A percentile compares a stretch with the other conserved stretches of the same genome.
phyloP scores from a whole-genome alignment of 1,139 yeast genomes.

The Petasospora rhodanensis region DNA sequence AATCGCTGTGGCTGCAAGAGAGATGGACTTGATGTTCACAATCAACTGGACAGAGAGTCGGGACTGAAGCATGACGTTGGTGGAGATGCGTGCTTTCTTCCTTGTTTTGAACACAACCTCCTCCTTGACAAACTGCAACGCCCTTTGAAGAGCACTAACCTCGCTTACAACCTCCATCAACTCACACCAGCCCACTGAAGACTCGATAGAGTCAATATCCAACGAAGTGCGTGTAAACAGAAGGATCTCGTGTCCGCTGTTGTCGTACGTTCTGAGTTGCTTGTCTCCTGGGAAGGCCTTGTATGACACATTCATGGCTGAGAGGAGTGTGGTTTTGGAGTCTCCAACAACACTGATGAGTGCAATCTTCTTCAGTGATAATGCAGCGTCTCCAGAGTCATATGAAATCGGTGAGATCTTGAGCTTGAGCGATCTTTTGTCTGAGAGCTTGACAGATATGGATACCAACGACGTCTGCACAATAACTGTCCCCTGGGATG shows the following conservation, averaged over 20 bases:
- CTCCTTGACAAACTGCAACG: constrained; percentile 9
- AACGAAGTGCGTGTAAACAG: constrained; percentile 13
- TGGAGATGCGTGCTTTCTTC: constrained; percentile 21
- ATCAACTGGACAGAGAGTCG: constrained; percentile 23
- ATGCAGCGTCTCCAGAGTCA: constrained; percentile 10
- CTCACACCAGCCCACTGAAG: constrained; percentile 12
- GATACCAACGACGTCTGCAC: constrained; percentile 22
- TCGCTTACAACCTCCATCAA: constrained; percentile 11
- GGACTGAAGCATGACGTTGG: constrained; percentile 25
- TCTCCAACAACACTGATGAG: constrained; percentile 4
- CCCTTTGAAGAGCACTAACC: constrained; percentile 1
- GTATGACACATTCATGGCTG: constrained; percentile 7
- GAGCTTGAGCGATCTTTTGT: constrained; percentile 1
- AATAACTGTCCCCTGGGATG: constrained; percentile 5
- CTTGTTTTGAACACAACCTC: constrained; percentile 20
- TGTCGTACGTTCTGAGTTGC: constrained; percentile 22
- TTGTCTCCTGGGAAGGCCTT: constrained; percentile 13
- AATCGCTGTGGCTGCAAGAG: constrained; percentile 29
- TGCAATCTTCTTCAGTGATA: constrained; percentile 12
- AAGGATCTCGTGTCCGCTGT: constrained; percentile 21
- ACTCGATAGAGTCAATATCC: constrained; percentile 15
- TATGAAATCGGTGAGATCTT: constrained; percentile 21
- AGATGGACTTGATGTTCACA: constrained; percentile 19
- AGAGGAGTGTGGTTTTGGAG: constrained; percentile 1
- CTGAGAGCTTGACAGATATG: constrained; percentile 9